Evolutionary conservation across 208 protist species (phyloP).

Genomic region (Leishmania major): DNA sequence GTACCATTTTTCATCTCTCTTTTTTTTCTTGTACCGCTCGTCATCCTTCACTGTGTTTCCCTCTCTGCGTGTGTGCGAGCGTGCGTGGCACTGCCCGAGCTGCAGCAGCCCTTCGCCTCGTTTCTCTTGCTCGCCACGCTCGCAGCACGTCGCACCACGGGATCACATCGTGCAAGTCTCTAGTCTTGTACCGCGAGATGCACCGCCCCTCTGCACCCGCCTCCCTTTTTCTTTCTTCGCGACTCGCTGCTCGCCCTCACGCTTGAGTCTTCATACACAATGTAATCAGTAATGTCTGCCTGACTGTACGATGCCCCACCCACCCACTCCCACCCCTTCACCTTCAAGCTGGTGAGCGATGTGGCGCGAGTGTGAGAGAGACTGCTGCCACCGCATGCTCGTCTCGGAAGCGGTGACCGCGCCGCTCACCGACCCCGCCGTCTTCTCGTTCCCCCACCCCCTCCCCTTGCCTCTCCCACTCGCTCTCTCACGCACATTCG

Average conservation of each 20-base stretch:
- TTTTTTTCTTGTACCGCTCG: neutral
- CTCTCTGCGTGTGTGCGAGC: neutral
- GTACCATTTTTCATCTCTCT: neutral
- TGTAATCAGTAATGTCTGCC: neutral
- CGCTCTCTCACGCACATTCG: neutral
- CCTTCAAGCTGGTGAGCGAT: neutral
- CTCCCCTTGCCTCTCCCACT: neutral
- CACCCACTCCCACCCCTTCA: neutral
- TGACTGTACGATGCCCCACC: neutral
- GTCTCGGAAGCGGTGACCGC: neutral
- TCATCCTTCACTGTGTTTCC: neutral
- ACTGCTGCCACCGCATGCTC: neutral
- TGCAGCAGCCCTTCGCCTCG: neutral
- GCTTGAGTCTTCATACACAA: neutral
- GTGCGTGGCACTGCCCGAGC: neutral
- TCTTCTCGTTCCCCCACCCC: neutral
- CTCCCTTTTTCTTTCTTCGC: constrained; percentile 2
- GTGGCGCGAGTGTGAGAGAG: neutral
- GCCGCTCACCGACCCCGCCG: neutral
- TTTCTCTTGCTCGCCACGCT: neutral
- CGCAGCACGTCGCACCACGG: neutral
- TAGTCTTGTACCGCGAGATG: neutral
- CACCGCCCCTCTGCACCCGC: neutral
- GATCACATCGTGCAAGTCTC: neutral
- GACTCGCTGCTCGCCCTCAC: neutral